Evolutionary conservation across 108 stramenopile species (phyloP).

Genomic region (Nitzschia sp.): DNA sequence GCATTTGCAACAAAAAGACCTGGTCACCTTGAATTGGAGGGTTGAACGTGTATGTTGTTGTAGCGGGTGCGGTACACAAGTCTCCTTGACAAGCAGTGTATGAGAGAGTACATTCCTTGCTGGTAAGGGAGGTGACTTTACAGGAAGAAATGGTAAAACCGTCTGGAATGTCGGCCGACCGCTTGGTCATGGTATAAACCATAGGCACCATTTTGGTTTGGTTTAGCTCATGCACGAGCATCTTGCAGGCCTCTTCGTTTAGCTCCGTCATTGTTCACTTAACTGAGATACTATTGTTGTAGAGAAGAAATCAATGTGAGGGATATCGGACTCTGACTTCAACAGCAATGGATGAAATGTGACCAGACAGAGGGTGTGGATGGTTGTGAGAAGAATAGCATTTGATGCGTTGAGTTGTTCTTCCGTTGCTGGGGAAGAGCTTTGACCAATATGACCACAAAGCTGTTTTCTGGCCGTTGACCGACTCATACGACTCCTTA

Average conservation of each 20-base stretch:
- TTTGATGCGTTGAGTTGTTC: no score
- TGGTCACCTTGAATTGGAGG: slow-evolving; percentile 18
- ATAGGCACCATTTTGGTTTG: slow-evolving; percentile 8
- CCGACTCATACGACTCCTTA: neutral
- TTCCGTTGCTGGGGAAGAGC: no score
- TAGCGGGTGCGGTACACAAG: slow-evolving; percentile 30
- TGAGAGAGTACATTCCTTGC: slow-evolving; percentile 28
- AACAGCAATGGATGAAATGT: no score
- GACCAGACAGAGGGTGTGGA: no score
- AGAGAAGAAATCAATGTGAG: no score
- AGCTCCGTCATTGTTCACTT: slow-evolving; percentile 6
- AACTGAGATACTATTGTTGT: no score
- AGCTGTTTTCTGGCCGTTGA: neutral
- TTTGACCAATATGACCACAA: neutral
- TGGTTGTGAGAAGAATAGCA: no score
- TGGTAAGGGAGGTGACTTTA: slow-evolving; percentile 20
- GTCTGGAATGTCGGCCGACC: slow-evolving; percentile 6
- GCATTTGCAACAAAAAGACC: slow-evolving; percentile 25
- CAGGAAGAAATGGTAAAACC: slow-evolving; percentile 25
- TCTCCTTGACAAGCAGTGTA: slow-evolving; percentile 34
- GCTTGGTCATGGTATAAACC: slow-evolving; percentile 24
- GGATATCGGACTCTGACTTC: no score
- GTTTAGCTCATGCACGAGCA: slow-evolving; percentile 5
- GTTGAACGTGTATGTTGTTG: slow-evolving; percentile 28
- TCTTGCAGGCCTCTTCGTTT: slow-evolving; percentile 3